Conservation (phyloP, 176 grass and related monocot genomes). For the Avena insularis region DNA sequence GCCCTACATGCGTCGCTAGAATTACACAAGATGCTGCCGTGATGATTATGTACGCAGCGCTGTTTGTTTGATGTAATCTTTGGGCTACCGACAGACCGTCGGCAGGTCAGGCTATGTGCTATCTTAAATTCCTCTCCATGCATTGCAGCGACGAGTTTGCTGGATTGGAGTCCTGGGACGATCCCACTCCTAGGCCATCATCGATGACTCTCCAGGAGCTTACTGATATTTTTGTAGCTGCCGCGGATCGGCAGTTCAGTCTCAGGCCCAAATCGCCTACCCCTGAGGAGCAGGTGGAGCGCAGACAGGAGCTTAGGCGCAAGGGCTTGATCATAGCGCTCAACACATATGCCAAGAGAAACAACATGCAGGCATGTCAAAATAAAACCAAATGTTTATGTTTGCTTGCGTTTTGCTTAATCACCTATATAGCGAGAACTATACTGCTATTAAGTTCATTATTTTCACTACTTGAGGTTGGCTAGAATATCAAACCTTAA, state of each 20-base stretch:
- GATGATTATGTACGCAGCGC: too few species aligned
- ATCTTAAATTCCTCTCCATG: neutral
- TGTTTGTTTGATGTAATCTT: too few species aligned
- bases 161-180: neutral
- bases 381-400: neutral
- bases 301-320: neutral
- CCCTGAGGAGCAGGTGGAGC: neutral
- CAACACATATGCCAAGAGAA: neutral
- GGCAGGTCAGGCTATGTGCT: neutral
- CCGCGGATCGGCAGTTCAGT: neutral
- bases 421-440: neutral
- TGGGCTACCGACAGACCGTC: too few species aligned
- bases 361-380: neutral
- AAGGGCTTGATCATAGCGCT: neutral
- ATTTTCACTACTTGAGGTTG: too few species aligned
- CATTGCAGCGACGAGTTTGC: neutral
- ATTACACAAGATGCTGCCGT: neutral
- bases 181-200: neutral
- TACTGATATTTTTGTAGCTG: neutral
- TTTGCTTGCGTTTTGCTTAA: neutral
- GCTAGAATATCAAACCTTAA: too few species aligned
- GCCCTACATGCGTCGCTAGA: neutral
- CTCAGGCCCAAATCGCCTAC: neutral
- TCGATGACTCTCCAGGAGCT: neutral
- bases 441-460: too few species aligned